Evolutionary conservation across 2,329 filamentous ascomycete genomes (phyloP).

Genomic region (Phaeoacremonium minimum): DNA sequence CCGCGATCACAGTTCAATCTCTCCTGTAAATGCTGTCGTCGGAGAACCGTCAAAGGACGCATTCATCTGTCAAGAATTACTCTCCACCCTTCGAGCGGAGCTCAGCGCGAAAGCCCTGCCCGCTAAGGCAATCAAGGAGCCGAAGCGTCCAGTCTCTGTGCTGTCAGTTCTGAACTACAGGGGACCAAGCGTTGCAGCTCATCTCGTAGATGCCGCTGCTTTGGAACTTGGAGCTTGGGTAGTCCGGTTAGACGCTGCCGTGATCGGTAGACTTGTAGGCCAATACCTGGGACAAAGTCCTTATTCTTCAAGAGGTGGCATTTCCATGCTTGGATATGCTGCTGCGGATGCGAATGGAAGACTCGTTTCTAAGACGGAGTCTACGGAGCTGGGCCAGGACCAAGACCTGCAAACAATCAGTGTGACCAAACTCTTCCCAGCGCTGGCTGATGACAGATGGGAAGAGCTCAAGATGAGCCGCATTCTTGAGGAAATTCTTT

Average conservation of each 20-base stretch:
- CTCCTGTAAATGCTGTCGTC: not conserved
- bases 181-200: conserved; percentile 18
- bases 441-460: conserved; percentile 45
- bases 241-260: conserved; percentile 63
- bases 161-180: conserved; percentile 28
- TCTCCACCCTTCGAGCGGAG: conserved; percentile 24
- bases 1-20: too few relatives aligned
- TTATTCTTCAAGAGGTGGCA: conserved; percentile 40
- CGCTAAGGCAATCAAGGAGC: conserved; percentile 12
- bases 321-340: conserved; percentile 53
- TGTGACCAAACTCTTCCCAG: conserved; percentile 18
- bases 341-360: conserved; percentile 51
- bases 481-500: conserved; percentile 52
- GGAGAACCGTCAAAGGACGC: conserved; percentile 1
- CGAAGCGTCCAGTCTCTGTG: conserved; percentile 26
- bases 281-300: conserved; percentile 62
- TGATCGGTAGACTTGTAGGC: conserved; percentile 65
- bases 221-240: conserved; percentile 56
- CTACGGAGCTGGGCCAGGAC: conserved; percentile 35
- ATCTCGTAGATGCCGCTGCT: conserved; percentile 22
- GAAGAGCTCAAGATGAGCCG: conserved; percentile 58
- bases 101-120: conserved; percentile 16
- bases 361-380: conserved; percentile 32
- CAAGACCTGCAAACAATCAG: conserved; percentile 19
- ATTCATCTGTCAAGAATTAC: conserved; percentile 21